Conservation (phyloP, 148 eudicot species). For the Vaccinium myrtillus region DNA sequence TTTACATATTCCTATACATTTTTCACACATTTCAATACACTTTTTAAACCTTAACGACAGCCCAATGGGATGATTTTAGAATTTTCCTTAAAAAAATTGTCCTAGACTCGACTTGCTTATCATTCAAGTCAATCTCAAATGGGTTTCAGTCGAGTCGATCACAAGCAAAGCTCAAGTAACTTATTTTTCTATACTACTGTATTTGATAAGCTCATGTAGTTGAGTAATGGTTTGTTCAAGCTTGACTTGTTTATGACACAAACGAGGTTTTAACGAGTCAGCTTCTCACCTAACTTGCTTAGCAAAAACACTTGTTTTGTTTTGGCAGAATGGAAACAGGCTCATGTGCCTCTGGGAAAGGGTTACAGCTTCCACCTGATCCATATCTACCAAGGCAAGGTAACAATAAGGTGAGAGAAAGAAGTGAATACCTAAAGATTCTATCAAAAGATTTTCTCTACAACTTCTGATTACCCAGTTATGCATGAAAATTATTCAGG, state of each 20-base stretch:
- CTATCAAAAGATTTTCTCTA: not conserved
- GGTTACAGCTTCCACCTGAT: constrained; percentile 53
- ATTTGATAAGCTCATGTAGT: not conserved
- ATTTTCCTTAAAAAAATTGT: no score
- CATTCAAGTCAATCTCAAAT: not conserved
- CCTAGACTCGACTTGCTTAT: not conserved
- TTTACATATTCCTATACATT: no score
- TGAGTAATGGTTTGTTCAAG: not conserved
- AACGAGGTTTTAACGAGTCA: not conserved
- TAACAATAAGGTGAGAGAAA: constrained; percentile 42
- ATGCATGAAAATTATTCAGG: constrained; percentile 28
- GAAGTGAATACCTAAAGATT: not conserved
- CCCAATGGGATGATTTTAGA: no score
- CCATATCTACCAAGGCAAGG: constrained; percentile 58
- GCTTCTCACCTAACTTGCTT: not conserved
- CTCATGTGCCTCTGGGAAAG: constrained; percentile 46
- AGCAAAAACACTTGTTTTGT: not conserved
- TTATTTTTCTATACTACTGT: no score
- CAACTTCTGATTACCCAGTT: not conserved
- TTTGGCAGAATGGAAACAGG: constrained; percentile 50
- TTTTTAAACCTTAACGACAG: no score
- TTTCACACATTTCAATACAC: no score
- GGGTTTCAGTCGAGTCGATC: not conserved
- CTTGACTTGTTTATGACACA: not conserved
- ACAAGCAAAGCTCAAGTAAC: not conserved